Base-by-base conservation (phyloP, 345 rosid genomes). In the Aquilaria sinensis region DNA sequence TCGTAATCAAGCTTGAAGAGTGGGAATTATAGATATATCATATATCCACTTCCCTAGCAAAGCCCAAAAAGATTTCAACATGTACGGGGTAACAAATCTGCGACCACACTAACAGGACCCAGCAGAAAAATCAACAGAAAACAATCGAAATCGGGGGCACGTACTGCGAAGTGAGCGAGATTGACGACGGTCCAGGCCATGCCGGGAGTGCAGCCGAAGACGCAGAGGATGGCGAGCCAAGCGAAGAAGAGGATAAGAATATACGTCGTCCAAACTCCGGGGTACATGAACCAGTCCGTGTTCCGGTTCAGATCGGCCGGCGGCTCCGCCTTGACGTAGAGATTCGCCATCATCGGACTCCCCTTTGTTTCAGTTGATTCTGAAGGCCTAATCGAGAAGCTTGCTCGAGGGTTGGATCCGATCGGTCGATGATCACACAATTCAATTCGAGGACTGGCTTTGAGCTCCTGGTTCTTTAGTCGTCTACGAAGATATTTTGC, bases 121-220 rank as follows among this genome's bases (percentile, higher is more conserved):
- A n/a, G 23, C 54, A n/a, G 34, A 13, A 8, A 16, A 6, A 51
- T 14, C 12, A 3, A 58, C 4, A 15, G 31, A 15, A 8, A 58
- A 15, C 15, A 11, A 23, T 52, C 30, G 31, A 14, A 47, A 45
- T 12, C 2, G 56, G 53, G 47, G 54, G 12, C 67, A 33, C 77
- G 43, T 78, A 86, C 91, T 31, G 67, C 57, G 70, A 87, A 86
- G 72, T 89, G 94, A 14, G 76, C 63, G 69, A 89, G 91, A 71
- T 85, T 83, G 65, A 86, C 89, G 74, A 81, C 58, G 74, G 96
- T 86, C 96, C 96, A 89, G 47, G 89, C 94, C 87, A 77, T 81
- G 60, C 94, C 91, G 56, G 94, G 81, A 16, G 91, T 78, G 72
- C 94, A 89, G 54, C 80, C 79, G 47, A 76, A 80, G 65, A 89